These are phyloP conservation scores for Corynascus novoguineensis DNA, from an alignment of 495 filamentous ascomycete genomes.

Conservation along the genomic window DNA sequence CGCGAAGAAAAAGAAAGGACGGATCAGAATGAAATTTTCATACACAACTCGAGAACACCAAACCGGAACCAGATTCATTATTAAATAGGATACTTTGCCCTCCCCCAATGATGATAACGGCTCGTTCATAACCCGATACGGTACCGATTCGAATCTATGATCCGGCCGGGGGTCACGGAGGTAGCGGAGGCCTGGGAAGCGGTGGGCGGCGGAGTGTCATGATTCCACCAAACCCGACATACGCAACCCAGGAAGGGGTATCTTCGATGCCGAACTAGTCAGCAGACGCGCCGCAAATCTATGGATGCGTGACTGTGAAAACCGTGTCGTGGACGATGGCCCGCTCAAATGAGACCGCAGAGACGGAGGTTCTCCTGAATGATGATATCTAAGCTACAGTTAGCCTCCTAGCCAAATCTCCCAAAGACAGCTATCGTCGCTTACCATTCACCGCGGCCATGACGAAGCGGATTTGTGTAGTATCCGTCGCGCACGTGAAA, in stretches of 20 bases:
- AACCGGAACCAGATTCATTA: slow-evolving; percentile 28
- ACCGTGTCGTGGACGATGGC: neutral
- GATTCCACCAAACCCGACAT: slow-evolving; percentile 10
- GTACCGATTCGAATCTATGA: neutral
- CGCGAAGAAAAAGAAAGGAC: slow-evolving; percentile 12
- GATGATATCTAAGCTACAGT: slow-evolving; percentile 74
- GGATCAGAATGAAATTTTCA: slow-evolving; percentile 23
- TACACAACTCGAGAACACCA: slow-evolving; percentile 28
- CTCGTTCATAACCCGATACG: slow-evolving; percentile 3
- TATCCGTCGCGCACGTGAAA: slow-evolving; percentile 98
- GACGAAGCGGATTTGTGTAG: slow-evolving; percentile 97
- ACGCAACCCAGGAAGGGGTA: slow-evolving; percentile 8
- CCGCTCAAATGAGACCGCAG: slow-evolving; percentile 89
- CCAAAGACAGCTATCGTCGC: slow-evolving; percentile 26
- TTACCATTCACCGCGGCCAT: slow-evolving; percentile 99
- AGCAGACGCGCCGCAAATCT: neutral
- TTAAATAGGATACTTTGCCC: slow-evolving; percentile 40
- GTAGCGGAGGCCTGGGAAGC: slow-evolving; percentile 2
- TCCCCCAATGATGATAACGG: slow-evolving; percentile 8
- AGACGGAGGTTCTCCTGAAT: slow-evolving; percentile 99
- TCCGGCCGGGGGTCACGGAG: slow-evolving; percentile 4
- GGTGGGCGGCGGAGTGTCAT: slow-evolving; percentile 4
- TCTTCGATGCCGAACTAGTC: slow-evolving; percentile 14
- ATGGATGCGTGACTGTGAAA: neutral
- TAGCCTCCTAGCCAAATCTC: slow-evolving; percentile 22